A percentile compares a stretch with the other conserved stretches of the same genome.
Conservation (phyloP, 1,284 basidiomycete species). For the Cryptococcus sp. region DNA sequence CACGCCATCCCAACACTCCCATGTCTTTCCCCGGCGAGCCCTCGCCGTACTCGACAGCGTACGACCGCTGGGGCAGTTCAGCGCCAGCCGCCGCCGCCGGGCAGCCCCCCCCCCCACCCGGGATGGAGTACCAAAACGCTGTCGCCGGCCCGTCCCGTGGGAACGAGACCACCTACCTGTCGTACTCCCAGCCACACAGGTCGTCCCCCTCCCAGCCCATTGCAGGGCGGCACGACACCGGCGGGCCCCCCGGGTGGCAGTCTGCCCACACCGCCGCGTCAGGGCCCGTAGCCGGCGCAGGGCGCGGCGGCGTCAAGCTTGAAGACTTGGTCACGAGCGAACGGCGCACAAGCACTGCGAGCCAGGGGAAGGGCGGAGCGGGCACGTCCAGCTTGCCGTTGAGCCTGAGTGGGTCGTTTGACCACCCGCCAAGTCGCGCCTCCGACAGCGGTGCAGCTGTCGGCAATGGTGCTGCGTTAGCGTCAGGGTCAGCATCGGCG, state of each 20-base stretch:
- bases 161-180: slow-evolving; percentile 7
- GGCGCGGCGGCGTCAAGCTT: slow-evolving; percentile 19
- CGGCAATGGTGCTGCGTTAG: background rate
- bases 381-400: slow-evolving; percentile 5
- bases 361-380: background rate
- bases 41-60: slow-evolving; percentile 3
- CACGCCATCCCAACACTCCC: background rate
- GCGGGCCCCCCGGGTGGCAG: slow-evolving; percentile 10
- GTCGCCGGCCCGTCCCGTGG: slow-evolving; percentile 15
- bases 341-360: background rate
- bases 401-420: slow-evolving; percentile 3
- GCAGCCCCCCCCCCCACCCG: background rate
- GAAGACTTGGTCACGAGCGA: slow-evolving; percentile 21
- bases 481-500: background rate
- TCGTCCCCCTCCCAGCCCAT: slow-evolving; percentile 9
- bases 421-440: background rate
- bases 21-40: background rate
- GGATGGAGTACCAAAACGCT: slow-evolving; percentile 5
- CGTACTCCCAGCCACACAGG: slow-evolving; percentile 14
- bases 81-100: background rate
- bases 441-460: background rate
- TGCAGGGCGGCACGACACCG: background rate
- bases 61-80: slow-evolving; percentile 6
- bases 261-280: slow-evolving; percentile 2
- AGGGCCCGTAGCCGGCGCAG: background rate